Conservation (phyloP, 2,329 filamentous ascomycete species). For the Fusarium cicatricum region DNA sequence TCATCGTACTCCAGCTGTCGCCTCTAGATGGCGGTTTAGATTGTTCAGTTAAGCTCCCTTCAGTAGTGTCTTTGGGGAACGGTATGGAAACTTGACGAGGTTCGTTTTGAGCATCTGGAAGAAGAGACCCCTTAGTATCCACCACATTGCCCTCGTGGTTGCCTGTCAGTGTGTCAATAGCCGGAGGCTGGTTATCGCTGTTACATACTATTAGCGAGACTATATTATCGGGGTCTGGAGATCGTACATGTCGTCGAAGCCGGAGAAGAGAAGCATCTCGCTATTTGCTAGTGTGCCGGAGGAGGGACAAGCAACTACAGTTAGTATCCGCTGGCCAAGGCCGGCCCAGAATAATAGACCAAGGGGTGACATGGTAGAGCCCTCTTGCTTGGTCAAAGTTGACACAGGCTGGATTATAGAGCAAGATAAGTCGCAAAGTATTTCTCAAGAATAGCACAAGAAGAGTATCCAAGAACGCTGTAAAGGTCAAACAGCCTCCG, state of each 20-base stretch:
- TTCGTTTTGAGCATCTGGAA: background rate
- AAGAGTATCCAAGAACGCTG: too few species aligned
- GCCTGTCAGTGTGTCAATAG: background rate
- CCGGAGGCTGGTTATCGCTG: background rate
- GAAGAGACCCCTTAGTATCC: background rate
- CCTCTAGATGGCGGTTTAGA: background rate
- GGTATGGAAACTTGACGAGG: background rate
- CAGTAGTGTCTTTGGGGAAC: background rate
- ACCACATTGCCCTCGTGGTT: background rate
- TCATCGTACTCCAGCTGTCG: background rate
- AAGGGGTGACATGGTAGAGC: conserved; percentile 1
- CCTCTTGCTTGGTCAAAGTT: background rate
- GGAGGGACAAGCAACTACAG: background rate
- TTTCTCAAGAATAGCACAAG: too few species aligned
- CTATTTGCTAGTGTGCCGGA: background rate
- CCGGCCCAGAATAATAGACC: background rate
- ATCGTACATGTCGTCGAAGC: background rate
- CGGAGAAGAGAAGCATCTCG: background rate
- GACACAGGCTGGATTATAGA: too few species aligned
- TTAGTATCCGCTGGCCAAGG: too few species aligned
- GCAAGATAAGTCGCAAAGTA: too few species aligned
- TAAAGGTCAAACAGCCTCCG: too few species aligned
- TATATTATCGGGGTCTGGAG: too few species aligned
- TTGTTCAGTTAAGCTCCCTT: background rate
- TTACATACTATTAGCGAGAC: background rate